Percentiles rank a stretch among this genome's conserved stretches.
Evolutionary conservation across 2,329 filamentous ascomycete genomes (phyloP).

Genomic region (Coleophoma eucalyptorum): DNA sequence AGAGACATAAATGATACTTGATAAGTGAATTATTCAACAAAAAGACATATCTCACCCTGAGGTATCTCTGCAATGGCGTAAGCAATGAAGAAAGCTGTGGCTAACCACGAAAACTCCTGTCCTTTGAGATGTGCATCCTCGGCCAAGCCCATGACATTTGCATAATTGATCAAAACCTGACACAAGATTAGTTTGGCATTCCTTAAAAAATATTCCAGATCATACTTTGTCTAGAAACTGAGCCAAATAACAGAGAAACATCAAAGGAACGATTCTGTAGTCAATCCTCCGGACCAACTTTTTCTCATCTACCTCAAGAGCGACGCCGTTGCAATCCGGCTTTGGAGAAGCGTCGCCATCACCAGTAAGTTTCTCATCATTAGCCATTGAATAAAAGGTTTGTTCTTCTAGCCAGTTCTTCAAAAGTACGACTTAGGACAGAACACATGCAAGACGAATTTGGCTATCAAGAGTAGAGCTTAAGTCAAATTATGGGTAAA

Average conservation of each 20-base stretch:
- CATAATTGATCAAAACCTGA: background rate
- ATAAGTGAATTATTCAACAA: too few relatives aligned
- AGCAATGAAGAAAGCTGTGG: slow-evolving; percentile 39
- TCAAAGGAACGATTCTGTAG: background rate
- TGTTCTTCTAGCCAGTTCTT: too few relatives aligned
- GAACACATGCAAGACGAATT: too few relatives aligned
- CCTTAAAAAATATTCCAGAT: too few relatives aligned
- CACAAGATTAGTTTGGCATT: too few relatives aligned
- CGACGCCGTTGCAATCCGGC: background rate
- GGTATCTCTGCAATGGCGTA: slow-evolving; percentile 10
- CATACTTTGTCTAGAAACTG: slow-evolving; percentile 1
- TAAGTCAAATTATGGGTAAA: too few relatives aligned
- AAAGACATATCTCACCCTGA: slow-evolving; percentile 3
- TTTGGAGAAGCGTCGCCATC: background rate
- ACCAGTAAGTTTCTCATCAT: too few relatives aligned
- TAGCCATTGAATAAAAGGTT: too few relatives aligned
- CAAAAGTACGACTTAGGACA: too few relatives aligned
- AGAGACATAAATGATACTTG: too few relatives aligned
- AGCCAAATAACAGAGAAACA: background rate
- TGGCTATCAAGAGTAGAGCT: too few relatives aligned
- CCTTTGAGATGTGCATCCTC: background rate
- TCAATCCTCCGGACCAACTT: background rate
- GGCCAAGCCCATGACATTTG: slow-evolving; percentile 12
- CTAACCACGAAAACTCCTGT: slow-evolving; percentile 35
- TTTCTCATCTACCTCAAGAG: background rate